Conservation (phyloP, 2,329 filamentous ascomycete genomes). For the Verticillium albo-atrum region DNA sequence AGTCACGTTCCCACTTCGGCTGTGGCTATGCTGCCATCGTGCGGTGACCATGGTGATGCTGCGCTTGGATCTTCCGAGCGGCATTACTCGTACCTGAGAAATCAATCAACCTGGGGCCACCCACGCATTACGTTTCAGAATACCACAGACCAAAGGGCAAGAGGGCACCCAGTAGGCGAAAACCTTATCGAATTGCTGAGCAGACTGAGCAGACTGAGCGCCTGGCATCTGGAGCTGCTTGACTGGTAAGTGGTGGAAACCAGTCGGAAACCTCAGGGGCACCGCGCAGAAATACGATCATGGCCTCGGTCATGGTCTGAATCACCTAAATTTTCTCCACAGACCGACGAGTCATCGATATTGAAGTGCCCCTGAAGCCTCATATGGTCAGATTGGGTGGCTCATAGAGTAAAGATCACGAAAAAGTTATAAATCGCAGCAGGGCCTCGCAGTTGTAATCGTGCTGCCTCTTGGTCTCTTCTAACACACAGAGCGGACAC, state of each 20-base stretch:
- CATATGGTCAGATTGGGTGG: not conserved
- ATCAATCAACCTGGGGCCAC: not conserved
- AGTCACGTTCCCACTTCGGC: not conserved
- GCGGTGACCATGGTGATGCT: not conserved
- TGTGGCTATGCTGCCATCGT: not conserved
- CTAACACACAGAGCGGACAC: not conserved
- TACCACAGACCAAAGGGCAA: not conserved
- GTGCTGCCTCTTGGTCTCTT: not conserved
- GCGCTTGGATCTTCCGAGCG: not conserved
- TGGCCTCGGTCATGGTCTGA: not conserved
- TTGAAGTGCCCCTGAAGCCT: not conserved
- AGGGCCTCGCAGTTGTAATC: not conserved
- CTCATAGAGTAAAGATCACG: not conserved
- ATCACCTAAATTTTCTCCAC: not conserved
- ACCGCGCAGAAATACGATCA: not conserved
- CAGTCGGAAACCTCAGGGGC: not conserved
- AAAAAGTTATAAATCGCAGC: not conserved
- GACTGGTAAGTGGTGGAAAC: not conserved
- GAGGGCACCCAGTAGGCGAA: not conserved
- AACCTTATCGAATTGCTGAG: not conserved
- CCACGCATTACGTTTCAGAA: not conserved
- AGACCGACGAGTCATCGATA: not conserved
- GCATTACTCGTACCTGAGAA: not conserved
- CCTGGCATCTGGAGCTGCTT: not conserved
- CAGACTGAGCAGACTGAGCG: too few relatives aligned